Percentiles rank a stretch among this genome's conserved stretches.
phyloP scores from a whole-genome alignment of 352 stramenopile genomes.

The Saprolegnia parasitica region DNA sequence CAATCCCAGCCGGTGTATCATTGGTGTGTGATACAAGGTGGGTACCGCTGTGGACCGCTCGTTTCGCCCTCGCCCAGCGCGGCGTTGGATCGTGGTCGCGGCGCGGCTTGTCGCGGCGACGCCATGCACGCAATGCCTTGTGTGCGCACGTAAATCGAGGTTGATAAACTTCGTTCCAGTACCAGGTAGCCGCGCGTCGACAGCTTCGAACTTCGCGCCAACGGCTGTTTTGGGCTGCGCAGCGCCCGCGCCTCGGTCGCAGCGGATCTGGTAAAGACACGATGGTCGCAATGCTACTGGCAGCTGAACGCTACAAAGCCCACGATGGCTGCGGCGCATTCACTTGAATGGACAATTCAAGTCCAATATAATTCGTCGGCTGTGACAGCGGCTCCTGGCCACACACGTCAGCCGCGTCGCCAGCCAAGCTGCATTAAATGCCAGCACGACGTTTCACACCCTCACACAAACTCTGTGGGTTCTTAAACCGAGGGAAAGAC shows the following conservation, averaged over 20 bases:
- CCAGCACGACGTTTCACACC: not conserved
- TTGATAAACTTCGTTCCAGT: not conserved
- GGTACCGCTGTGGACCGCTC: not conserved
- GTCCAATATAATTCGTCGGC: not conserved
- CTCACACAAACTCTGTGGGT: not conserved
- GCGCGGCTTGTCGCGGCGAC: not conserved
- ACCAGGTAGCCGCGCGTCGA: not conserved
- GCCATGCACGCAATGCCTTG: not conserved
- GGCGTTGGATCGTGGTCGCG: not conserved
- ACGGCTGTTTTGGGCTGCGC: not conserved
- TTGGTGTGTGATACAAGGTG: no score
- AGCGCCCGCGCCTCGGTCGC: no score
- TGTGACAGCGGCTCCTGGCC: not conserved
- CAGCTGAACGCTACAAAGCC: not conserved
- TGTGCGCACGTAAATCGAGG: no score
- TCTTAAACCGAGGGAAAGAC: constrained; percentile 12
- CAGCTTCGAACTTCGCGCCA: not conserved
- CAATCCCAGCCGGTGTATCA: no score
- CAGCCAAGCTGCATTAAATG: not conserved
- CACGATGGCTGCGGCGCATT: no score
- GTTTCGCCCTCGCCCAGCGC: not conserved
- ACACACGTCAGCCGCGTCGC: not conserved
- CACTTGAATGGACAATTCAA: constrained; percentile 13
- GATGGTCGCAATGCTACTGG: not conserved
- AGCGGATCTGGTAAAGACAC: not conserved